These are phyloP conservation scores for Spergularia azorica DNA, from an alignment of 179 eudicot species.

Conservation along the genomic window DNA sequence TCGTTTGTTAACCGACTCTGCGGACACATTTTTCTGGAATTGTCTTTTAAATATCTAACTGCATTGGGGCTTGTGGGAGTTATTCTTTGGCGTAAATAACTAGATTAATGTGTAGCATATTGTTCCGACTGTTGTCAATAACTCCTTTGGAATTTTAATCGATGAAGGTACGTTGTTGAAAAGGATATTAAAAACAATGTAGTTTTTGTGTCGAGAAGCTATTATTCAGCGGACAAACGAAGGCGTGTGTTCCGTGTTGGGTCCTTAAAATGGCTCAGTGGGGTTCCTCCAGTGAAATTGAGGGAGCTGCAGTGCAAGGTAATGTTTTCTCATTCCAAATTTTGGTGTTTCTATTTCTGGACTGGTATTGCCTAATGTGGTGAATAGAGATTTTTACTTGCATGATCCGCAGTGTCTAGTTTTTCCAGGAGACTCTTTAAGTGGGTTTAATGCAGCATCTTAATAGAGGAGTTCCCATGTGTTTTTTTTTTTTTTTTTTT, in stretches of 20 bases:
- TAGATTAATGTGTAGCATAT: no score
- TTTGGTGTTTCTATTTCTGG: not conserved
- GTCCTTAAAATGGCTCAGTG: conserved; percentile 80
- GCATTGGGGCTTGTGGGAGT: not conserved
- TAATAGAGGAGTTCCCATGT: no score
- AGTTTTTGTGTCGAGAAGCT: conserved; percentile 83
- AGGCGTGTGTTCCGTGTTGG: conserved; percentile 91
- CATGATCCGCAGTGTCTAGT: no score
- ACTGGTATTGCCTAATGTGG: no score
- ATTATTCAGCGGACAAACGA: conserved; percentile 83
- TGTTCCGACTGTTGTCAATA: not conserved
- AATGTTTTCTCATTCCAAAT: conserved; percentile 4
- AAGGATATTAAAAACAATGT: conserved; percentile 87
- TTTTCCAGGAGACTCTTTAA: no score
- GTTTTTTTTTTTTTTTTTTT: no score
- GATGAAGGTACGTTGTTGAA: conserved; percentile 86
- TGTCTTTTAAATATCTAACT: not conserved
- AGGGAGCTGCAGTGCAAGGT: conserved; percentile 84
- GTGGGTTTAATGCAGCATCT: no score
- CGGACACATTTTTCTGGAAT: no score
- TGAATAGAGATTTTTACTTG: no score
- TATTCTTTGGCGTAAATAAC: not conserved
- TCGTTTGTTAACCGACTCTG: not conserved
- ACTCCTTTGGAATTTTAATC: conserved; percentile 7
- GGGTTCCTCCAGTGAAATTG: conserved; percentile 41